phyloP scores from a whole-genome alignment of 768 basidiomycete genomes.

The Pleurotus giganteus region DNA sequence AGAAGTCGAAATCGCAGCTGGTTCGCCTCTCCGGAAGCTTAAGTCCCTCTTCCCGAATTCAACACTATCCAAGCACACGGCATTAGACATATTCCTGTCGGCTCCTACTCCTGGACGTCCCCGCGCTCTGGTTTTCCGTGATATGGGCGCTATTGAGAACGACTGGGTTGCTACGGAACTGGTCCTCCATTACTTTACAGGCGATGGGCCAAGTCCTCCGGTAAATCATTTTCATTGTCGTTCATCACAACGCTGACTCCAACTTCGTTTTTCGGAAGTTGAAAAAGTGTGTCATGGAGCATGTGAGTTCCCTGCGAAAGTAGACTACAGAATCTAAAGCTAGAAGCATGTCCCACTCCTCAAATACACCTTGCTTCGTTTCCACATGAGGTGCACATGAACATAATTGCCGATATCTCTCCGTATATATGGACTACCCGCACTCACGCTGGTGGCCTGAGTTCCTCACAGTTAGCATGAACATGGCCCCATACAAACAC shows the following conservation, averaged over 20 bases:
- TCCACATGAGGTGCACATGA: background rate
- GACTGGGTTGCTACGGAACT: slow-evolving; percentile 77
- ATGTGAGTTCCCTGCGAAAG: slow-evolving; percentile 31
- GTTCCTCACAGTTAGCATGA: slow-evolving; percentile 11
- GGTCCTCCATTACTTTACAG: slow-evolving; percentile 73
- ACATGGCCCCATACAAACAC: slow-evolving; percentile 33
- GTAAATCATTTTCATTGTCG: slow-evolving; percentile 40
- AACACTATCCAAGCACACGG: slow-evolving; percentile 60
- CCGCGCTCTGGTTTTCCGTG: slow-evolving; percentile 62
- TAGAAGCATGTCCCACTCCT: background rate
- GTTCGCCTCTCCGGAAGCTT: slow-evolving; percentile 66
- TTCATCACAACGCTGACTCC: background rate
- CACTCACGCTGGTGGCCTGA: background rate
- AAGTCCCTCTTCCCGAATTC: slow-evolving; percentile 77
- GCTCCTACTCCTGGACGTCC: slow-evolving; percentile 51
- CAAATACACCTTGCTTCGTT: slow-evolving; percentile 1
- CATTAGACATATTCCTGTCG: slow-evolving; percentile 68
- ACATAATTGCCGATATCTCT: slow-evolving; percentile 1
- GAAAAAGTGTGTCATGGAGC: slow-evolving; percentile 46
- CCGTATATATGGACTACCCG: background rate
- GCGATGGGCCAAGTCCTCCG: slow-evolving; percentile 65
- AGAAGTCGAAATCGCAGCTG: slow-evolving; percentile 55
- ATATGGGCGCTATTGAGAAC: slow-evolving; percentile 69
- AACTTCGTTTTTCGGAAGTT: slow-evolving; percentile 36
- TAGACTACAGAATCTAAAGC: slow-evolving; percentile 12